Conservation (phyloP, 306 rosid genomes). For the Medicago lupulina region DNA sequence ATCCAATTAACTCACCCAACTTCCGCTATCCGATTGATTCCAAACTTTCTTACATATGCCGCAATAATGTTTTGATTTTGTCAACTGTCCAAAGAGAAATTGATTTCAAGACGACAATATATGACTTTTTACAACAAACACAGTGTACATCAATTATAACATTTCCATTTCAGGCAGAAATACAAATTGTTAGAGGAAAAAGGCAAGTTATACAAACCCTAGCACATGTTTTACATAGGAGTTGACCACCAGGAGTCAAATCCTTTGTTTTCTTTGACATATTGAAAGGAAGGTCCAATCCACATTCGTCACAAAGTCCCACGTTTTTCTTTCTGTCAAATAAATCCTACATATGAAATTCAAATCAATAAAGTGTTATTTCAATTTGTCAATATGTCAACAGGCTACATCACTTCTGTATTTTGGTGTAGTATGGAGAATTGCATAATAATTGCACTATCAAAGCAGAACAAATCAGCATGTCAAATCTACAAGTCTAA, state of each 20-base stretch:
- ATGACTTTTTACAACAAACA: slow-evolving; percentile 20
- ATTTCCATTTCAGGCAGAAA: slow-evolving; percentile 33
- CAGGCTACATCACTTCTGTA: slow-evolving; percentile 12
- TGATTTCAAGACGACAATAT: slow-evolving; percentile 32
- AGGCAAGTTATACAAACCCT: slow-evolving; percentile 64
- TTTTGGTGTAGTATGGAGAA: slow-evolving; percentile 16
- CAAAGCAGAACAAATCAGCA: slow-evolving; percentile 24
- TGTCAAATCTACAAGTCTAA: slow-evolving; percentile 18
- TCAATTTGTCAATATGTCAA: slow-evolving; percentile 11
- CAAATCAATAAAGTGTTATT: slow-evolving; percentile 32
- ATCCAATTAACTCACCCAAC: slow-evolving; percentile 79
- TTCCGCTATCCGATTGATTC: slow-evolving; percentile 91
- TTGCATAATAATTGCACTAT: slow-evolving; percentile 23
- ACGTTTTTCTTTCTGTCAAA: slow-evolving; percentile 53
- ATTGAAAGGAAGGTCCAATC: slow-evolving; percentile 62
- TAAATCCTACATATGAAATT: slow-evolving; percentile 56
- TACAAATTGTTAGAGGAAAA: slow-evolving; percentile 31
- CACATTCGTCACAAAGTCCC: slow-evolving; percentile 73
- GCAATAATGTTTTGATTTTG: slow-evolving; percentile 82
- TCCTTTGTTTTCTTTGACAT: slow-evolving; percentile 59
- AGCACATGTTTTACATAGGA: slow-evolving; percentile 80
- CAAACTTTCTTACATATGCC: slow-evolving; percentile 94
- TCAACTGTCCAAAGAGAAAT: slow-evolving; percentile 57
- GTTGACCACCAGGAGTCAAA: slow-evolving; percentile 56
- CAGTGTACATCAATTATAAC: slow-evolving; percentile 32